These are phyloP conservation scores for Fabrea salina DNA, from an alignment of 169 alveolate genomes.

Conservation along the genomic window DNA sequence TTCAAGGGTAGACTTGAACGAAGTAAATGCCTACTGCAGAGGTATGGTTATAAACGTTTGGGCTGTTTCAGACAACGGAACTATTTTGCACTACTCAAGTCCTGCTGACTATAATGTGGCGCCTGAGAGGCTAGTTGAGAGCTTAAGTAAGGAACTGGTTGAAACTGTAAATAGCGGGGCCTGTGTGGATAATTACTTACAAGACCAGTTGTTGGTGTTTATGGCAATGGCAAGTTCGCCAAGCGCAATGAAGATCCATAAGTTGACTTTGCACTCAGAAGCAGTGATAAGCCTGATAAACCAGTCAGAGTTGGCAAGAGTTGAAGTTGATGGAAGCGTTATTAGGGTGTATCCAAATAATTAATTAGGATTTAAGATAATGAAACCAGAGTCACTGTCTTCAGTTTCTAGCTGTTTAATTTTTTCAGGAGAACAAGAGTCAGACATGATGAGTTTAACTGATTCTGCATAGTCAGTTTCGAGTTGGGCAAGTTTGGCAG, in stretches of 20 bases:
- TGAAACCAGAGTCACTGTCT: too few relatives aligned
- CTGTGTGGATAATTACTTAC: neutral
- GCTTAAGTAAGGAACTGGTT: neutral
- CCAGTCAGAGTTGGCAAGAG: neutral
- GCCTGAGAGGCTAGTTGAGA: neutral
- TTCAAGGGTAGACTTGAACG: neutral
- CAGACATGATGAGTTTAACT: neutral
- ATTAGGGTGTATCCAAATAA: too few relatives aligned
- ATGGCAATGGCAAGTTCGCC: neutral
- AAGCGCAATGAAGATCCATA: neutral
- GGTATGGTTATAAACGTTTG: neutral
- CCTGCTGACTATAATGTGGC: neutral
- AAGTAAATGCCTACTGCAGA: neutral
- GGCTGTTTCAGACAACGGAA: neutral
- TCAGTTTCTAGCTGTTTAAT: too few relatives aligned
- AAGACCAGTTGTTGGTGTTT: slow-evolving; percentile 11
- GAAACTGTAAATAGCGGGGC: neutral
- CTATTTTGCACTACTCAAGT: neutral
- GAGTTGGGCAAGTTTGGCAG: neutral
- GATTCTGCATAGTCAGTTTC: neutral
- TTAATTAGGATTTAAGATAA: too few relatives aligned
- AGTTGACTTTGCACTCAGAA: neutral
- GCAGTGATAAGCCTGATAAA: neutral
- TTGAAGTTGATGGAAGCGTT: too few relatives aligned
- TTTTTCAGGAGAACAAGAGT: too few relatives aligned